Evolutionary conservation across 345 rosid species (phyloP).

Genomic region (Anacardium occidentale): DNA sequence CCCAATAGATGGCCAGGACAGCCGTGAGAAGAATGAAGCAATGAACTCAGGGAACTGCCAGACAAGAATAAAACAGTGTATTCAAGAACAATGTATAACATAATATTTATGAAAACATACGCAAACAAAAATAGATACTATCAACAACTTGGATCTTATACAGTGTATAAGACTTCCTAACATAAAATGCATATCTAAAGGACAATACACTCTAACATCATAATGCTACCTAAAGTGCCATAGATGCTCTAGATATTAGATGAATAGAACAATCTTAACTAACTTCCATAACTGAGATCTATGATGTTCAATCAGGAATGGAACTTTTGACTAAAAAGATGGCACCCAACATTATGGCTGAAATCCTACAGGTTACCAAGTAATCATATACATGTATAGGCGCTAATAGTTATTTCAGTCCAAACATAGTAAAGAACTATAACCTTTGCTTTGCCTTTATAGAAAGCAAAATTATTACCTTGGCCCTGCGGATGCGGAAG

Average conservation of each 20-base stretch:
- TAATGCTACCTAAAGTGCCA: neutral
- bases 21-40: conserved; percentile 58
- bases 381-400: neutral
- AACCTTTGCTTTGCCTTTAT: conserved; percentile 67
- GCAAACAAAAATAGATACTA: neutral
- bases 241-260: neutral
- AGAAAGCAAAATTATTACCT: conserved; percentile 40
- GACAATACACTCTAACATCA: no score
- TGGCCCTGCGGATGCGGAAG: conserved; percentile 74
- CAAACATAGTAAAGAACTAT: neutral
- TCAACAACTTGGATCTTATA: neutral
- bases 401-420: neutral
- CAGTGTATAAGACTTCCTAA: neutral
- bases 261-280: neutral
- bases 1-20: conserved; percentile 64
- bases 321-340: neutral
- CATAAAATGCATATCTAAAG: neutral
- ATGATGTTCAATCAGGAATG: neutral
- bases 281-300: neutral
- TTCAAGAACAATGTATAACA: neutral
- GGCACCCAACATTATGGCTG: neutral
- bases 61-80: conserved; percentile 14
- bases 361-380: neutral
- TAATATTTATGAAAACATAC: neutral
- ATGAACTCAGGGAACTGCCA: conserved; percentile 72